Evolutionary conservation across 2,329 filamentous ascomycete genomes (phyloP).

Genomic region (Didymella arachidicola): DNA sequence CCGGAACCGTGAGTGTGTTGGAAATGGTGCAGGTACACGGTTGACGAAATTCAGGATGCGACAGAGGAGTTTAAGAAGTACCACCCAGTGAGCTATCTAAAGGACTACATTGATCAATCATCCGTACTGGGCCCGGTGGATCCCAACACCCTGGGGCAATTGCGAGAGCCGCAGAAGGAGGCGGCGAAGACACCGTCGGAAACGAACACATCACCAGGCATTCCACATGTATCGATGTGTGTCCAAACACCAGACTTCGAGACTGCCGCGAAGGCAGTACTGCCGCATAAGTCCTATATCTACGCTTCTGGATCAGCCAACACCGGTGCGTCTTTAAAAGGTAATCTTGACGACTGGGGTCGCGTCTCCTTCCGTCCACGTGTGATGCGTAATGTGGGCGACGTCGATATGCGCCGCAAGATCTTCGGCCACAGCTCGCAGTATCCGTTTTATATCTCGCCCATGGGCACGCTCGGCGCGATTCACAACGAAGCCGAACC

Average conservation of each 20-base stretch:
- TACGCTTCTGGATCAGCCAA: slow-evolving; percentile 49
- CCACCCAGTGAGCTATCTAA: slow-evolving; percentile 43
- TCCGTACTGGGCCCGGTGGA: slow-evolving; percentile 41
- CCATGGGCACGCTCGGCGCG: slow-evolving; percentile 49
- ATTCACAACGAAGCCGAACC: slow-evolving; percentile 48
- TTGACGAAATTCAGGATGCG: slow-evolving; percentile 39
- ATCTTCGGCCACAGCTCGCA: slow-evolving; percentile 47
- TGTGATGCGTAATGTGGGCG: slow-evolving; percentile 47
- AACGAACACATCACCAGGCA: slow-evolving; percentile 30
- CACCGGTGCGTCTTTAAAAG: slow-evolving; percentile 40
- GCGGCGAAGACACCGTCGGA: slow-evolving; percentile 29
- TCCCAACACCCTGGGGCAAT: slow-evolving; percentile 42
- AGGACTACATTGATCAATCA: slow-evolving; percentile 40
- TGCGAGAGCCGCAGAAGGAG: slow-evolving; percentile 34
- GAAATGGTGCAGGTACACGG: neutral
- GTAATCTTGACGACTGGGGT: slow-evolving; percentile 47
- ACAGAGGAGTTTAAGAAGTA: slow-evolving; percentile 49
- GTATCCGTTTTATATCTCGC: slow-evolving; percentile 52
- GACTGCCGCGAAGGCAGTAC: slow-evolving; percentile 40
- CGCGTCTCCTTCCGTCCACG: slow-evolving; percentile 48
- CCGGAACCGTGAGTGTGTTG: slow-evolving; percentile 53
- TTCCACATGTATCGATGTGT: slow-evolving; percentile 43
- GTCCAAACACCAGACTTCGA: slow-evolving; percentile 47
- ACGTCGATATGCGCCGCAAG: slow-evolving; percentile 40
- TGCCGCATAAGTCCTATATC: slow-evolving; percentile 45